phyloP scores from a whole-genome alignment of 305 asterid genomes.

The Ilex paraguariensis region DNA sequence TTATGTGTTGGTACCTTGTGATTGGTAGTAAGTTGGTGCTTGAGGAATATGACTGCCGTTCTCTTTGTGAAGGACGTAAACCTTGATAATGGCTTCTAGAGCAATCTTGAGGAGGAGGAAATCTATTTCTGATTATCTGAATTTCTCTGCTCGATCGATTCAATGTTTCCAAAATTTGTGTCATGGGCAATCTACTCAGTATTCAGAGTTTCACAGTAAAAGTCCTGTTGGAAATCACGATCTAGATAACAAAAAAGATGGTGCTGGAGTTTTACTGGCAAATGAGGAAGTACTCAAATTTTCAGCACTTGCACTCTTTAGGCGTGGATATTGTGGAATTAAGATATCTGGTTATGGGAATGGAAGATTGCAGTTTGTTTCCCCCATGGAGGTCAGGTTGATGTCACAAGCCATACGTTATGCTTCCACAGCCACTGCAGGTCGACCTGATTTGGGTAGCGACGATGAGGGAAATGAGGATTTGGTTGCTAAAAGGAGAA shows the following conservation, averaged over 20 bases:
- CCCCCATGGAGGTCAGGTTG: constrained; percentile 50
- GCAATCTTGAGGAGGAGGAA: constrained; percentile 59
- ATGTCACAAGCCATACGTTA: constrained; percentile 34
- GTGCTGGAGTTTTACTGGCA: too few species aligned
- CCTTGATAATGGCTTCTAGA: constrained; percentile 69
- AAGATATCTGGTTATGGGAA: constrained; percentile 10
- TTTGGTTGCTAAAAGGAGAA: constrained; percentile 53
- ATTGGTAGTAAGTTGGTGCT: too few species aligned
- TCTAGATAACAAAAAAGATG: too few species aligned
- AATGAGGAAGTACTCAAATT: too few species aligned
- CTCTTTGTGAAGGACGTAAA: too few species aligned
- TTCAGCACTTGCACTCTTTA: too few species aligned
- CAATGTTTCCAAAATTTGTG: constrained; percentile 27
- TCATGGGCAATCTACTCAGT: too few species aligned
- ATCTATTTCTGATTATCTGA: constrained; percentile 43
- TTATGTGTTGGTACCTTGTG: too few species aligned
- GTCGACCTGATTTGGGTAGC: constrained; percentile 49
- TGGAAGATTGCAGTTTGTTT: constrained; percentile 27
- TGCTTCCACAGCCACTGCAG: constrained; percentile 67
- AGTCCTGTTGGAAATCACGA: too few species aligned
- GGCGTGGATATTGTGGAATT: too few species aligned
- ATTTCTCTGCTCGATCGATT: constrained; percentile 28
- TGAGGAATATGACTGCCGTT: too few species aligned
- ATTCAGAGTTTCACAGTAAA: too few species aligned
- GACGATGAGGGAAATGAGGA: constrained; percentile 53